A percentile compares a stretch with the other conserved stretches of the same genome.
These are phyloP conservation scores for Lojkania enalia DNA, from an alignment of 2,329 filamentous ascomycete species.

Conservation along the genomic window DNA sequence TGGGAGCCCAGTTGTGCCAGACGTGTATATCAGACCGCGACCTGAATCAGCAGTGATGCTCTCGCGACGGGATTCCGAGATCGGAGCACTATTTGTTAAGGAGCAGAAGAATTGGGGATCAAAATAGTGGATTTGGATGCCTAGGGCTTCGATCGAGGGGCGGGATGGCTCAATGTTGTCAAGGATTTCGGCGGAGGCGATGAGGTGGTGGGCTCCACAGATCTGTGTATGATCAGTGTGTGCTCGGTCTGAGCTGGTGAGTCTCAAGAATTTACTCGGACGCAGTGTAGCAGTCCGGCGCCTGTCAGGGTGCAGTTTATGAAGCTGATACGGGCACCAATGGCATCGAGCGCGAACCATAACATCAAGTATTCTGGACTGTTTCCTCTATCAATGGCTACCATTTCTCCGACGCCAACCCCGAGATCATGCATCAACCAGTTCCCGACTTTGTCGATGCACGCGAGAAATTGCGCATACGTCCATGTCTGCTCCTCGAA, in stretches of 20 bases:
- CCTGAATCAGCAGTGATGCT: constrained; percentile 29
- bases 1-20: constrained; percentile 41
- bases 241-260: constrained; percentile 6
- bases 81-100: constrained; percentile 23
- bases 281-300: constrained; percentile 39
- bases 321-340: constrained; percentile 38
- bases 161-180: constrained; percentile 47
- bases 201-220: constrained; percentile 53
- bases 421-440: constrained; percentile 44
- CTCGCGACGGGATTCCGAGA: constrained; percentile 30
- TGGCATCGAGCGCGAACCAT: constrained; percentile 43
- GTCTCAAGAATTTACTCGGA: constrained; percentile 41
- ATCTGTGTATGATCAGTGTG: constrained; percentile 33
- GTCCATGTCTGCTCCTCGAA: constrained; percentile 42
- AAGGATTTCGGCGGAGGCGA: constrained; percentile 52
- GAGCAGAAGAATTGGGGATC: constrained; percentile 28
- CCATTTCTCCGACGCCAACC: constrained; percentile 35
- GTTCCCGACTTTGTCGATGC: constrained; percentile 33
- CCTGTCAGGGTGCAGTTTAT: constrained; percentile 45
- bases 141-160: constrained; percentile 24
- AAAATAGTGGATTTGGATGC: constrained; percentile 36
- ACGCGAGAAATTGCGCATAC: constrained; percentile 38
- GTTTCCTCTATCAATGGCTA: constrained; percentile 43
- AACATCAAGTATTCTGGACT: constrained; percentile 42
- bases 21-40: constrained; percentile 40